A percentile compares a stretch with the other conserved stretches of the same genome.
These are phyloP conservation scores for Strobilomyces confusus DNA, from an alignment of 768 basidiomycete species.

Conservation along the genomic window DNA sequence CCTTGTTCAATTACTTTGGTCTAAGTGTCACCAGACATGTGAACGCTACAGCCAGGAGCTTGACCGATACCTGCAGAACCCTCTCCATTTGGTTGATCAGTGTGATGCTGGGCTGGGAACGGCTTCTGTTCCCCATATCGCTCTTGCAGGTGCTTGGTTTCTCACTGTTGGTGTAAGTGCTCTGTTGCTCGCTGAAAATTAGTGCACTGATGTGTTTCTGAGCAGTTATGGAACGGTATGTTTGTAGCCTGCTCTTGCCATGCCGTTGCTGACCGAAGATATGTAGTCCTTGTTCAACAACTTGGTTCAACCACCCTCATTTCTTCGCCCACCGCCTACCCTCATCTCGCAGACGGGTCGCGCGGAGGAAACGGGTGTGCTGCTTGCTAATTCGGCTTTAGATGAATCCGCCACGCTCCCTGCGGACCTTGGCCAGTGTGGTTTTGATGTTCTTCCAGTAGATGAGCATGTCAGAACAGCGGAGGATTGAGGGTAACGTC, in stretches of 20 bases:
- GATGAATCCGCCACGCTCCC: conserved; percentile 86
- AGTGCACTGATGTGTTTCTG: conserved; percentile 9
- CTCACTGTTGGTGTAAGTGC: conserved; percentile 78
- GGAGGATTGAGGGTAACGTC: conserved; percentile 9
- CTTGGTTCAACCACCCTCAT: conserved; percentile 60
- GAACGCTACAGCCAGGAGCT: conserved; percentile 85
- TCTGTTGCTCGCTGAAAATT: conserved; percentile 5
- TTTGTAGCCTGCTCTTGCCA: conserved; percentile 10
- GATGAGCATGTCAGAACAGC: conserved; percentile 30
- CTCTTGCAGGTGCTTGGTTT: conserved; percentile 84
- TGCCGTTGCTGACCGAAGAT: conserved; percentile 5
- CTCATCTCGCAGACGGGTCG: conserved; percentile 34
- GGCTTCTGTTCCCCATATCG: conserved; percentile 74
- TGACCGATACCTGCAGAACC: conserved; percentile 94
- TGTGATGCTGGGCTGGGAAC: conserved; percentile 88
- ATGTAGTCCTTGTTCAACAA: conserved; percentile 86
- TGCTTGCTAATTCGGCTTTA: conserved; percentile 41
- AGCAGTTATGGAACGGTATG: conserved; percentile 80
- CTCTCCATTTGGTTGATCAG: conserved; percentile 95
- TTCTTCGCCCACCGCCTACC: conserved; percentile 45
- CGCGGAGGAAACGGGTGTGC: conserved; percentile 54
- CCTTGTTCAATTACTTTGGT: conserved; percentile 86
- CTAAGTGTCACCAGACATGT: conserved; percentile 90
- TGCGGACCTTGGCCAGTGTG: conserved; percentile 74
- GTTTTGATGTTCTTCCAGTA: conserved; percentile 76